Evolutionary conservation across 164 flowering plant genomes (phyloP), one percentile per base, ranked within the genome.

Genomic region (Liriodendron chinense): DNA sequence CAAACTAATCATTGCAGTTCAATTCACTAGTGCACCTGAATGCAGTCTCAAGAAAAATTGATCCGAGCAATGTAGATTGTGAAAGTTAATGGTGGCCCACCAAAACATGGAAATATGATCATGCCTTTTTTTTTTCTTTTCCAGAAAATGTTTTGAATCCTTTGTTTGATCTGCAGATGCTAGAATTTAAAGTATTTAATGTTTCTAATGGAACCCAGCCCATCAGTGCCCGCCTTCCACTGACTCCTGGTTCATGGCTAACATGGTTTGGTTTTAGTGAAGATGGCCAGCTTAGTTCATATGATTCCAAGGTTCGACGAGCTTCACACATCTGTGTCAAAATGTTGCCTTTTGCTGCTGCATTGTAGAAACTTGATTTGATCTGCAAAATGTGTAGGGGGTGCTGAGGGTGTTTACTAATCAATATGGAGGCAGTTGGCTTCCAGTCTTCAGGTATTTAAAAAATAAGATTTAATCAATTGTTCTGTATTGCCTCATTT

Each of bases 211-310:
- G 91, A 68, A 84, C 92, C 12, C 91, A 85, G 78, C 81, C 89
- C 61, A 71, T 80, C 6, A 83, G 75, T 87, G 97, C 97, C 62
- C 84, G 81, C 43, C 89, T 96, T 50, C 93, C 98, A 22, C 68
- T 94, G 76, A 87, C 90, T 77, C 97, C 98, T 71, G 97, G 97
- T 79, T 92, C 99, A 72, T 69, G 56, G 74, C 80, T 96, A 67
- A 74, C 86, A 63, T 96, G 99, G 99, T 85, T 96, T 78, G 99
- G 98, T 62, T 96, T 90, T 83, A 92, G 94, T 81, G 98, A 93
- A 82, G 98, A 92, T 82, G 99, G 99, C 47, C 88, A 83, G 74
- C 82, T 96, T 73, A 84, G 97, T 81, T 89, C 91, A 47, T 96
- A 86, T 85, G 99, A 96, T 86, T 94, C 99, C 25, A 92, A 93